Base-by-base conservation (phyloP, 257 asterid genomes). In the Henckelia pumila region DNA sequence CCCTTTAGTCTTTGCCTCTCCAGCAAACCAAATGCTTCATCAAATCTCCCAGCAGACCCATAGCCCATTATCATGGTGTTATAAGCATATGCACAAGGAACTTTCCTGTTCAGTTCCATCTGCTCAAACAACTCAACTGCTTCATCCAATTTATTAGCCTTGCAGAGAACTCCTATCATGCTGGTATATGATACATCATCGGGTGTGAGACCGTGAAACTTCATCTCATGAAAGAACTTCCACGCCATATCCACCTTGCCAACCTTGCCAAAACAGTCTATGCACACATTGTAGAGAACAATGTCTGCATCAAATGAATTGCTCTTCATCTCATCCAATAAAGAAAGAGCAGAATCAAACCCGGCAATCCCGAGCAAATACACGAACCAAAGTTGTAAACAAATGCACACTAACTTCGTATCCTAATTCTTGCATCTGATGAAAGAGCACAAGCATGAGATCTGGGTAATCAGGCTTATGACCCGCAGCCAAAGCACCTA, bases 31-130 rank as follows among this genome's bases (percentile, higher is more conserved):
- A 84, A 90, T 7, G 92, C 99, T 77, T 94, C 95, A 28, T 85
- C 84, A 23, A 94, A 94, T 77, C 77, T 85, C 33, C 97, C 96
- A 64, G 83, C 87, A 25, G 86, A 84, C 28, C 99, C 97, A 14
- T 88, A 91, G 44, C 96, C 99, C 99, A 94, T 90, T 67, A 94
- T 90, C 97, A 93, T 85, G 56, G 99, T 88, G 79, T 86, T 88
- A 75, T 94, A 94, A 64, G 99, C 96, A 78, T 88, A 90, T 13
- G 99, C 99, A 76, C 97, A 93, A 1, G 99, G 99, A 24, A 90
- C 88, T 3, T 82, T 74, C 70, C 89, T 76, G 67, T 83, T 81
- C 75, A 28, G 52, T 67, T 90, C 99, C 95, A 93, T 88, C 74
- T 84, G 84, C 77, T 90, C 99, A 70, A 93, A 93, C 73, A 93